Evolutionary conservation across 2,329 filamentous ascomycete species (phyloP).

Genomic region (Alternaria rosae): DNA sequence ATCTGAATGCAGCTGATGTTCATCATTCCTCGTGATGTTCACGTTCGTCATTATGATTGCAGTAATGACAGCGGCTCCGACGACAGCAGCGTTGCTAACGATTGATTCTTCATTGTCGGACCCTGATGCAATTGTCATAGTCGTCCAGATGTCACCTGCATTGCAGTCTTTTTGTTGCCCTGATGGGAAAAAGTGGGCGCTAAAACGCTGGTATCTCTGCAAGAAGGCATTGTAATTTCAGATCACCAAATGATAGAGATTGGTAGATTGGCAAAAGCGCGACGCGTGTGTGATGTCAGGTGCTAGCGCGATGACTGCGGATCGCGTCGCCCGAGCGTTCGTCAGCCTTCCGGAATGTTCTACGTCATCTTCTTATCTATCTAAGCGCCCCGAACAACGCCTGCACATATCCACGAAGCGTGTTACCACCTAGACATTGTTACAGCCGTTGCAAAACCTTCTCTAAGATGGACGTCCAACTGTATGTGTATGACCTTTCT

Average conservation of each 20-base stretch:
- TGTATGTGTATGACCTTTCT: conserved; percentile 62
- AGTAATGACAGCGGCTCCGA: no score
- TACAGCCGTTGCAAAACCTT: neutral
- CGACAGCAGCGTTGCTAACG: no score
- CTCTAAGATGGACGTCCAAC: conserved; percentile 56
- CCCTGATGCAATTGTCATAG: no score
- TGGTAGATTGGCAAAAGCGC: no score
- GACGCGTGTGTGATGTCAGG: conserved; percentile 16
- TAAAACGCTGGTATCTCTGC: no score
- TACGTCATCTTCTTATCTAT: conserved; percentile 18
- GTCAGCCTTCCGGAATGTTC: conserved; percentile 24
- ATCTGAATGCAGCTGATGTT: no score
- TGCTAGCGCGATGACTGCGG: conserved; percentile 31
- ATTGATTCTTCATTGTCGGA: no score
- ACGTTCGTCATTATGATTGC: no score
- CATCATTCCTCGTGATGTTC: no score
- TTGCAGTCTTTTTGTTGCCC: no score
- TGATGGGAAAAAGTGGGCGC: no score
- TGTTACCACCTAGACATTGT: neutral
- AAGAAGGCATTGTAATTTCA: neutral
- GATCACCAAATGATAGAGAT: neutral
- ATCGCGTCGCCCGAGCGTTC: conserved; percentile 3
- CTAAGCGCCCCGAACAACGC: neutral
- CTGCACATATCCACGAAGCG: neutral
- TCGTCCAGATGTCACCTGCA: no score